Evolutionary conservation across 805 yeast species (phyloP), one percentile per base, ranked within the genome.

Genomic region (Starmerella bombicola): DNA sequence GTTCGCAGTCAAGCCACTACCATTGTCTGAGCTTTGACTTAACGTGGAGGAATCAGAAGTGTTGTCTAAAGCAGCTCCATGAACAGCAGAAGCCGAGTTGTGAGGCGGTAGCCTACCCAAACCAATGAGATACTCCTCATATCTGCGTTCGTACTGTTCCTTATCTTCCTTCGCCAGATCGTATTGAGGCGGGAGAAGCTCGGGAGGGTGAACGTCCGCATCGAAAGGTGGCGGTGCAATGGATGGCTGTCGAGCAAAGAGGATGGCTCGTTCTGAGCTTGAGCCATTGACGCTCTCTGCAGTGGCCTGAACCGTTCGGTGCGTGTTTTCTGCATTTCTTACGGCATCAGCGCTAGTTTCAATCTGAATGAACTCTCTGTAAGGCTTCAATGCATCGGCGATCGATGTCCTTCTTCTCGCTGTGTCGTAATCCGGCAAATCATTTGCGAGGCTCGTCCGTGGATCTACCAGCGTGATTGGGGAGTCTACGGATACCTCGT

Each of bases 401-500:
- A 46, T 35, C 18, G 34, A 30, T 2, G 31, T 30, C 13, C 24
- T 20, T n/a, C 24, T 25, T 4, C 20, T 7, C 3, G 36, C 38
- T 9, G 41, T 33, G 8, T 33, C 22, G 49, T 65, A 65, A 9
- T 57, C 58, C 3, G 69, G 69, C 20, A 65, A 54, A n/a, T 55
- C 51, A 35, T 57, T 50, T 33, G 60, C 59, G 3, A 55, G 55
- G 22, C 44, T 37, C 3, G 65, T 63, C 47, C 95, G 62, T 5
- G 78, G 74, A 36, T 86, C 76, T 37, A 86, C 63, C 4, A 91
- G 67, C 54, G 81, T 93, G 45, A 91, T 76, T 3, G 98, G 98
- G 2, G 95, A 82, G 60, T 91, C 99, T 42, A 91, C 88, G 43
- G 84, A 77, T 33, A 91, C 81, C 63, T 91, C 99, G 57, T 80